A percentile compares a stretch with the other conserved stretches of the same genome.
These are phyloP conservation scores for Sporisorium iseilematis-ciliati DNA, from an alignment of 1,284 basidiomycete genomes.

Conservation along the genomic window DNA sequence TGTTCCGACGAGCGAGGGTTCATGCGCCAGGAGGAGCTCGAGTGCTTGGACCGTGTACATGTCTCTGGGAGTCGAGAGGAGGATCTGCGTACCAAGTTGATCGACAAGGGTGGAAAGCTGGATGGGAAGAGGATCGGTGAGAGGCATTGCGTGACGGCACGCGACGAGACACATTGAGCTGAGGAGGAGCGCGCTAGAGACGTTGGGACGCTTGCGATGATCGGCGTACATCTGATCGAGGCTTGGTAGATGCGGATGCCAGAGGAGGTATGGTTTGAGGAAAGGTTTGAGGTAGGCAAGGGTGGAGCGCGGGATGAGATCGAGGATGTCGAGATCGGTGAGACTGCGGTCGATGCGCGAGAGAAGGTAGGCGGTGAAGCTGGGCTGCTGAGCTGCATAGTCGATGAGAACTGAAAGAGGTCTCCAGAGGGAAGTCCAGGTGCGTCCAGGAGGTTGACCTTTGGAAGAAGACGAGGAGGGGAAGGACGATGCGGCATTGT, in stretches of 20 bases:
- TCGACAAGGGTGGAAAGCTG: conserved; percentile 46
- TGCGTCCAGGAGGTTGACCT: conserved; percentile 42
- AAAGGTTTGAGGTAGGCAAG: conserved; percentile 40
- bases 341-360: conserved; percentile 32
- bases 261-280: conserved; percentile 39
- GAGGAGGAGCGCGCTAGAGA: conserved; percentile 42
- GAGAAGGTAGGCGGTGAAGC: conserved; percentile 45
- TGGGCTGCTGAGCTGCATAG: conserved; percentile 49
- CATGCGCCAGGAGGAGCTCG: conserved; percentile 48
- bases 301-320: conserved; percentile 34
- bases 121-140: conserved; percentile 33
- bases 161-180: conserved; percentile 50
- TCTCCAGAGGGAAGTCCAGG: conserved; percentile 53
- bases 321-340: conserved; percentile 33
- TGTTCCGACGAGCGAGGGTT: conserved; percentile 48
- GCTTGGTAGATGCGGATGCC: conserved; percentile 49
- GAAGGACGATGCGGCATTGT: conserved; percentile 8
- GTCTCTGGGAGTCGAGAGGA: conserved; percentile 43
- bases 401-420: conserved; percentile 51
- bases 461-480: conserved; percentile 11
- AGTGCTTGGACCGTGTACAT: conserved; percentile 49
- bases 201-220: conserved; percentile 29
- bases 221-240: conserved; percentile 34
- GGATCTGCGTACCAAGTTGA: conserved; percentile 47
- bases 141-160: conserved; percentile 47